Percentiles rank a stretch among this genome's conserved stretches.
phyloP scores from a whole-genome alignment of 2,329 filamentous ascomycete species.

The Akanthomyces lecanii region DNA sequence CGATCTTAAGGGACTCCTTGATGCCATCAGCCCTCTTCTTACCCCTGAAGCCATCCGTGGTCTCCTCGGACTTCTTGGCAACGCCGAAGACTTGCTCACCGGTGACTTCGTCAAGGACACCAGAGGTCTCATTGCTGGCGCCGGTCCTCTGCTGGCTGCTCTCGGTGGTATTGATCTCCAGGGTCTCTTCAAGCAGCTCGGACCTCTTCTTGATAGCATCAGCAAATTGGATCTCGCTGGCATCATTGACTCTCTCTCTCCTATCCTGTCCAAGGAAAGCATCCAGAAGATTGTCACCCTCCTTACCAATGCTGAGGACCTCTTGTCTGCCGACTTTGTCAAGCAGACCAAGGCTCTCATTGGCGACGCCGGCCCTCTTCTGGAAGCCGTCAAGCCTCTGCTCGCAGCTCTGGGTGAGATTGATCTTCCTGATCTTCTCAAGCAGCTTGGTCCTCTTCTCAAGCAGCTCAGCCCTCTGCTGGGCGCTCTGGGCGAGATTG shows the following conservation, averaged over 20 bases:
- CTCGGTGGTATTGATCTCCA: constrained; percentile 35
- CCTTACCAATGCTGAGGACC: constrained; percentile 9
- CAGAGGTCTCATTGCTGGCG: constrained; percentile 34
- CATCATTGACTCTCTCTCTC: constrained; percentile 32
- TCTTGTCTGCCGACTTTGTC: constrained; percentile 12
- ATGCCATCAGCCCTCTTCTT: constrained; percentile 32
- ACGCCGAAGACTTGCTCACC: constrained; percentile 36
- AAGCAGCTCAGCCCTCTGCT: constrained; percentile 22
- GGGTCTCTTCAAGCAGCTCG: constrained; percentile 32
- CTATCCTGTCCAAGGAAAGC: constrained; percentile 37
- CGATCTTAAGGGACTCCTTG: constrained; percentile 32
- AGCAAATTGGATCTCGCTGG: constrained; percentile 32
- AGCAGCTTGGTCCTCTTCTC: constrained; percentile 25
- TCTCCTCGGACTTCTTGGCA: constrained; percentile 33
- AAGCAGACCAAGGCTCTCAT: constrained; percentile 18
- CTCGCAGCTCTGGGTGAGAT: constrained; percentile 31
- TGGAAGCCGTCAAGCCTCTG: constrained; percentile 33
- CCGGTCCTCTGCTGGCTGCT: constrained; percentile 33
- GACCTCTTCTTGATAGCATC: constrained; percentile 34
- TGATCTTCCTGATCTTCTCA: constrained; percentile 33
- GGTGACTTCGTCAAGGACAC: constrained; percentile 39
- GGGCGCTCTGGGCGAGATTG: constrained; percentile 36
- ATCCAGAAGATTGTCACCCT: constrained; percentile 29
- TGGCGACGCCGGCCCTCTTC: constrained; percentile 12
- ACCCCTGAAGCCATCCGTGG: constrained; percentile 32